Percentiles rank a stretch among this genome's conserved stretches.
Conservation (phyloP, 768 basidiomycete genomes). For the Leccinum boreale region DNA sequence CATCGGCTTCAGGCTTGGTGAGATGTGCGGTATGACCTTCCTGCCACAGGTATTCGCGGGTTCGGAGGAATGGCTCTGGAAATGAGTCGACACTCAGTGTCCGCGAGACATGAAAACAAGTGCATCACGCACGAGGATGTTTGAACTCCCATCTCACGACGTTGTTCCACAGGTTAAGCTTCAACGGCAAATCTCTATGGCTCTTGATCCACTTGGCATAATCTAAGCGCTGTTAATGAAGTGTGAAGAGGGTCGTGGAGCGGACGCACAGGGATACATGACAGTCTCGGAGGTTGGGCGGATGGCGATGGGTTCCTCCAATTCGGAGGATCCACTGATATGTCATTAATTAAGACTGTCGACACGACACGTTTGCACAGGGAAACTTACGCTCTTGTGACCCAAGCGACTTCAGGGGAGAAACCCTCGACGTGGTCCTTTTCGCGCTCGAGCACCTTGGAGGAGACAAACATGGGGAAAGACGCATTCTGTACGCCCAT, state of each 20-base stretch:
- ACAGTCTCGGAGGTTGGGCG: conserved; percentile 98
- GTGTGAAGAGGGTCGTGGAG: background rate
- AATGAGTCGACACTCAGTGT: conserved; percentile 20
- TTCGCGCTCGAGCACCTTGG: conserved; percentile 90
- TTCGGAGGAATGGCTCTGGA: conserved; percentile 94
- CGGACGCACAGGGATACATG: conserved; percentile 92
- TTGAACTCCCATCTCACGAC: conserved; percentile 99
- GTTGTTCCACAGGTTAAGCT: conserved; percentile 98
- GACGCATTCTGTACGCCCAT: conserved; percentile 96
- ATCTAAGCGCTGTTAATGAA: conserved; percentile 44
- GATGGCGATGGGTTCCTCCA: conserved; percentile 97
- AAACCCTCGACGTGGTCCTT: conserved; percentile 99
- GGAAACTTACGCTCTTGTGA: conserved; percentile 81
- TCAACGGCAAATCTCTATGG: conserved; percentile 94
- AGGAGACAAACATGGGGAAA: conserved; percentile 98
- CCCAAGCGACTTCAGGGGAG: conserved; percentile 99
- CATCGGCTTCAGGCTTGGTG: conserved; percentile 85
- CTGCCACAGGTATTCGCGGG: conserved; percentile 99
- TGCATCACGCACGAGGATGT: conserved; percentile 73
- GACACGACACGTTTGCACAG: background rate
- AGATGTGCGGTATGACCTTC: conserved; percentile 97
- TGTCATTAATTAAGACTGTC: background rate
- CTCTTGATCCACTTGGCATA: conserved; percentile 99
- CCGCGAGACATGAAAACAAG: background rate
- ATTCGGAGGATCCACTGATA: conserved; percentile 79